Evolutionary conservation across 345 rosid genomes (phyloP).

Genomic region (Cardiospermum halicacabum): DNA sequence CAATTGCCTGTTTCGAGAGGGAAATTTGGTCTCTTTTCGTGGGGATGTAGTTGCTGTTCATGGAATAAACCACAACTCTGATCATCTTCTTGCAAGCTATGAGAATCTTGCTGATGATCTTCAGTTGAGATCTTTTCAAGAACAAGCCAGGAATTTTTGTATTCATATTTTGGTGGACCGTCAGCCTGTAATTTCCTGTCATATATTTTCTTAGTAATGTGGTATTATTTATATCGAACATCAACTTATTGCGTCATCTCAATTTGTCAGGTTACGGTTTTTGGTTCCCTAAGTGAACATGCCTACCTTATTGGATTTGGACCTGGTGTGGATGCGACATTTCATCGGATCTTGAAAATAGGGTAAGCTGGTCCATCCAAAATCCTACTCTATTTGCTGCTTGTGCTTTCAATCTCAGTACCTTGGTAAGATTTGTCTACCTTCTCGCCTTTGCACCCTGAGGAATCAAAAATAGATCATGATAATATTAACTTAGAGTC

Average conservation of each 20-base stretch:
- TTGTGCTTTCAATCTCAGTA: slow-evolving; percentile 6
- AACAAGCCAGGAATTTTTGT: slow-evolving; percentile 26
- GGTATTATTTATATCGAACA: slow-evolving; percentile 5
- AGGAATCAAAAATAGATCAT: background rate
- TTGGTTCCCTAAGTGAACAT: slow-evolving; percentile 47
- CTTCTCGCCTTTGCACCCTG: background rate
- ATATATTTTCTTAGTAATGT: slow-evolving; percentile 10
- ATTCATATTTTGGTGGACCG: slow-evolving; percentile 46
- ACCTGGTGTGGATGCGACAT: slow-evolving; percentile 61
- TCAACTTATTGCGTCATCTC: slow-evolving; percentile 17
- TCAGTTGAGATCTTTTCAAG: slow-evolving; percentile 21
- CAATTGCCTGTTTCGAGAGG: slow-evolving; percentile 48
- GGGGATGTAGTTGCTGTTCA: slow-evolving; percentile 59
- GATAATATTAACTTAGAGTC: background rate
- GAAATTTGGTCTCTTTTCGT: slow-evolving; percentile 44
- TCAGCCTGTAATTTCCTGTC: slow-evolving; percentile 44
- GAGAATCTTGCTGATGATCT: slow-evolving; percentile 21
- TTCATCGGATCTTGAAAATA: slow-evolving; percentile 55
- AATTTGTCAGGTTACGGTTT: slow-evolving; percentile 51
- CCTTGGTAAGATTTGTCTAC: background rate
- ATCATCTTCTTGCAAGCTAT: slow-evolving; percentile 17
- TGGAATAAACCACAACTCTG: slow-evolving; percentile 25
- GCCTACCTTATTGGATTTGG: slow-evolving; percentile 68
- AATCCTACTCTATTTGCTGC: background rate
- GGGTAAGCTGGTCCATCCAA: slow-evolving; percentile 38